Evolutionary conservation across 495 filamentous ascomycete species (phyloP), one percentile per base, ranked within the genome.

Genomic region (Aspergillus cristatus): DNA sequence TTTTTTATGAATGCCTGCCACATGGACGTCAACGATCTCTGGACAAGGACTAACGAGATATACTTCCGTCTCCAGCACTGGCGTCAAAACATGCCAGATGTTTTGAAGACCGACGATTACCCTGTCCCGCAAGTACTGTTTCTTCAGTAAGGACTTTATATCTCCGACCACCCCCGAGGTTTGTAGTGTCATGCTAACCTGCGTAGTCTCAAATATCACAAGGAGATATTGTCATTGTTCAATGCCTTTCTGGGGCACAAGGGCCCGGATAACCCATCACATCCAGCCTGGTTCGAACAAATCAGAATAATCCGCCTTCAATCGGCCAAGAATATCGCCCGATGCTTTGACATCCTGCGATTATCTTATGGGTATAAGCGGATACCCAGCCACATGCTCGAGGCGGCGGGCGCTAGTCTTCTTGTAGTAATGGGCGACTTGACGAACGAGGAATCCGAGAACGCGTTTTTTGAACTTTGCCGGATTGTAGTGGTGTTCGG

Each of bases 91-190:
- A 50, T 61, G 45, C 55, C 56, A 1, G 41, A 44, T 32, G 34
- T 44, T 26, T 34, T 40, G 11, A 38, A 51, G 10, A 46, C 46
- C 15, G 49, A 50, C 34, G 43, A 50, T 10, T 42, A 50, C 13
- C 50, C 48, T 10, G 38, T 59, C 15, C 57, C 65, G 33, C 63
- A 67, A 32, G 24, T 63, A 10, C 35, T 69, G 12, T 46, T 58
- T 20, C 32, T 65, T 36, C 55, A 59, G 65, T 68, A 57, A 60
- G 63, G 8, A 17, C 30, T 24, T 8, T 4, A 24, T n/a, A n/a
- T n/a, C n/a, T n/a, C n/a, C n/a, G n/a, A n/a, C n/a, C n/a, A 24
- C 4, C 20, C 20, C 20, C 20, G 8, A 8, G 20, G 20, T 24
- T 8, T 24, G 20, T n/a, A n/a, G n/a, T n/a, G 14, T 7, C 14